Evolutionary conservation across 805 yeast genomes (phyloP).

Genomic region (Lachancea dasiensis): DNA sequence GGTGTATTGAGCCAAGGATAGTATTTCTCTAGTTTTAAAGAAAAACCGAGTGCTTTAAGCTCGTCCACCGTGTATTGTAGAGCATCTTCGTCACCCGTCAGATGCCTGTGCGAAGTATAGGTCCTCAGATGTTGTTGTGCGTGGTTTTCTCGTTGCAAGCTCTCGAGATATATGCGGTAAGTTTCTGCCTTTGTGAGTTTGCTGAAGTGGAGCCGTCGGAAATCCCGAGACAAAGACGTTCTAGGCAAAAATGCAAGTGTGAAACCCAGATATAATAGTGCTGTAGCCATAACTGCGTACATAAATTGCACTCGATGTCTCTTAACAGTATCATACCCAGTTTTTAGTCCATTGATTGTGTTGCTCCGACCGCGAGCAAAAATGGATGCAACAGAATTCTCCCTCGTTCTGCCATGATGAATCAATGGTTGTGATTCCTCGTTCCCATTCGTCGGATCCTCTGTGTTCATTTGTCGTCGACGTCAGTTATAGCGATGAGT

Average conservation of each 20-base stretch:
- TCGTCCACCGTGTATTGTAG: slow-evolving; percentile 47
- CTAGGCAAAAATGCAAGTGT: slow-evolving; percentile 74
- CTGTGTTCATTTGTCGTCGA: too few species aligned
- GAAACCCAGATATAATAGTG: slow-evolving; percentile 38
- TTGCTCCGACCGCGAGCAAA: slow-evolving; percentile 24
- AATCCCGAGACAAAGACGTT: slow-evolving; percentile 76
- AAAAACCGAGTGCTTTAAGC: slow-evolving; percentile 46
- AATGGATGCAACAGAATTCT: slow-evolving; percentile 14
- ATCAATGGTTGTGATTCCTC: slow-evolving; percentile 11
- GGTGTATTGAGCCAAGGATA: slow-evolving; percentile 53
- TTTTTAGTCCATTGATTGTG: slow-evolving; percentile 27
- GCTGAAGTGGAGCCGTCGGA: slow-evolving; percentile 65
- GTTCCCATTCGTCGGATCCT: too few species aligned
- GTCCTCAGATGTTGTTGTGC: slow-evolving; percentile 28
- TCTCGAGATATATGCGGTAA: slow-evolving; percentile 50
- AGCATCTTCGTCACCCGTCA: slow-evolving; percentile 41
- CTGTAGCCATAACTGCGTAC: slow-evolving; percentile 19
- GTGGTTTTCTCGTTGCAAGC: slow-evolving; percentile 33
- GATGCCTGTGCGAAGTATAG: slow-evolving; percentile 20
- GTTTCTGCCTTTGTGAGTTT: slow-evolving; percentile 62
- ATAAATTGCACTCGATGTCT: slow-evolving; percentile 29
- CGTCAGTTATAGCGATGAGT: too few species aligned
- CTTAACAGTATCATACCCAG: slow-evolving; percentile 25
- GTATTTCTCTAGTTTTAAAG: slow-evolving; percentile 47
- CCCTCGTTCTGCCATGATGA: slow-evolving; percentile 7